Conservation (phyloP, 2,329 filamentous ascomycete species). For the Aureobasidium musti region DNA sequence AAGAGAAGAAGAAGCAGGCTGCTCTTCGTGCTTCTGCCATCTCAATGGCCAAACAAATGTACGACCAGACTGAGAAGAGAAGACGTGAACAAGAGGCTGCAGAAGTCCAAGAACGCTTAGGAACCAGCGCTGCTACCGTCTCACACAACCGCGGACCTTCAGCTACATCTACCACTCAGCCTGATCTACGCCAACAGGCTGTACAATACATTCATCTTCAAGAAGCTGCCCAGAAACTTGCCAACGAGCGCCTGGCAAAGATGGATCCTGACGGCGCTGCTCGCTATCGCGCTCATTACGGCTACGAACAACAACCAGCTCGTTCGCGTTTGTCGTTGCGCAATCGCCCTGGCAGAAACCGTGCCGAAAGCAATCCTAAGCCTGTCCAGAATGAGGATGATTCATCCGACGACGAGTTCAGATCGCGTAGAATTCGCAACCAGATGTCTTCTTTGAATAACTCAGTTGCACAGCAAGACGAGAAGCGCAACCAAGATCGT, state of each 20-base stretch:
- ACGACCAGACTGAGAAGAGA: constrained; percentile 64
- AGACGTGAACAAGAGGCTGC: constrained; percentile 52
- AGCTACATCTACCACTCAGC: constrained; percentile 37
- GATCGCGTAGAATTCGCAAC: constrained; percentile 69
- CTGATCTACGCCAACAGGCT: constrained; percentile 57
- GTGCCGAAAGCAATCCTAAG: constrained; percentile 31
- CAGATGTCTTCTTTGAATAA: constrained; percentile 79
- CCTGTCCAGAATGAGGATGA: constrained; percentile 42
- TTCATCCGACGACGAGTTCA: constrained; percentile 63
- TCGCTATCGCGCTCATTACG: constrained; percentile 76
- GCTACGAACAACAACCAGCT: constrained; percentile 55
- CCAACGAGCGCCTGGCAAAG: constrained; percentile 78
- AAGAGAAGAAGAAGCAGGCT: constrained; percentile 72
- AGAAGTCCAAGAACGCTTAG: constrained; percentile 34
- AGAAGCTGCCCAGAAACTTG: constrained; percentile 82
- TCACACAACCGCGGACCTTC: constrained; percentile 40
- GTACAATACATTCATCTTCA: constrained; percentile 66
- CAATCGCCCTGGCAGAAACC: constrained; percentile 26
- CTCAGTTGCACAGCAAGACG: constrained; percentile 68
- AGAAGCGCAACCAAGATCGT: constrained; percentile 74
- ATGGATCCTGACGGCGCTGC: constrained; percentile 68
- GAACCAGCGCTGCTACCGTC: constrained; percentile 35
- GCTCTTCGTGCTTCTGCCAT: constrained; percentile 78
- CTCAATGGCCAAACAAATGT: constrained; percentile 89
- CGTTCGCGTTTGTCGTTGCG: constrained; percentile 51